Evolutionary conservation across 169 alveolate species (phyloP).

Genomic region (Ichthyophthirius multifiliis): DNA sequence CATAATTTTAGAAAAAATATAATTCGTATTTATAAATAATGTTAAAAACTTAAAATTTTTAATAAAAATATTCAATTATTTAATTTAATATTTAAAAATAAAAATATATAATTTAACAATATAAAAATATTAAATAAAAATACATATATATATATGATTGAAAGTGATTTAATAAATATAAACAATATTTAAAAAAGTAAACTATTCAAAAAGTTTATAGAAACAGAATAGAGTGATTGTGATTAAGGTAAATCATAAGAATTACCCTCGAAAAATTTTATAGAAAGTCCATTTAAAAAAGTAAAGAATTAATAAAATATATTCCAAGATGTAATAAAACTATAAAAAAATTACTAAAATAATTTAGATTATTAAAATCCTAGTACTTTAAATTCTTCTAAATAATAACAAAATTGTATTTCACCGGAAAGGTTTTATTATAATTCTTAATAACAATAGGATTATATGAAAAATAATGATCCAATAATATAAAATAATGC

Average conservation of each 20-base stretch:
- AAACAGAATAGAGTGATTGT: neutral
- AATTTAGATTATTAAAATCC: neutral
- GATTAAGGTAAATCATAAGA: neutral
- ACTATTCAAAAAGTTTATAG: neutral
- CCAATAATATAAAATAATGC: neutral
- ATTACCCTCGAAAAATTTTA: neutral
- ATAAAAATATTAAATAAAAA: too few relatives aligned
- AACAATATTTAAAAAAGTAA: neutral
- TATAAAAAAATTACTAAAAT: neutral
- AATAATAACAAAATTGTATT: neutral
- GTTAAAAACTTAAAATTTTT: too few relatives aligned
- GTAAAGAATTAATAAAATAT: neutral
- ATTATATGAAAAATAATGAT: neutral
- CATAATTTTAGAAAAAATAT: too few relatives aligned
- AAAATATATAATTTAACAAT: too few relatives aligned
- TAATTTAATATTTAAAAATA: too few relatives aligned
- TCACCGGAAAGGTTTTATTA: slow-evolving; percentile 6
- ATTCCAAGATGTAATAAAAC: neutral
- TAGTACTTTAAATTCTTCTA: neutral
- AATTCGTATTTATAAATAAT: too few relatives aligned
- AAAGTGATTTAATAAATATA: neutral
- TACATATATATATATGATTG: too few relatives aligned
- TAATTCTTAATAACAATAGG: neutral
- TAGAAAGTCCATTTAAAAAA: slow-evolving; percentile 1
- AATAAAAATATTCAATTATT: too few relatives aligned